Base-by-base conservation (phyloP, 805 yeast species). In the Isabelozyma rhagii region DNA sequence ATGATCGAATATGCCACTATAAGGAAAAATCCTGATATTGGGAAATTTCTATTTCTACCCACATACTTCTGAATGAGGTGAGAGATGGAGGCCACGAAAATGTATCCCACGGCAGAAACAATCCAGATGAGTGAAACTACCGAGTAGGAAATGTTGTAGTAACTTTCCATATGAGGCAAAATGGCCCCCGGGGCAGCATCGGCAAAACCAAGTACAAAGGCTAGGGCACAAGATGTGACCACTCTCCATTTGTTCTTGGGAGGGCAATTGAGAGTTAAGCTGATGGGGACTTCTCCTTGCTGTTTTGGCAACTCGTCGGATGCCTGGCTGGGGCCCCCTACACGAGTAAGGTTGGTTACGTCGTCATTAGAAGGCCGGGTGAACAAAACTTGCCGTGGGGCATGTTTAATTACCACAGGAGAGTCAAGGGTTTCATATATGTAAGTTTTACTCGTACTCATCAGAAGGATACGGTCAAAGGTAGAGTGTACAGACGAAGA, bases 181-280 rank as follows among this genome's bases (percentile, higher is more conserved):
- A 65, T 51, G 4, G 63, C 67, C 42, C 69, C 68, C 0, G 67
- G 67, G 2, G 64, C 60, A 15, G 63, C 68, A 47, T 65, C 69
- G 25, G 58, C 48, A 47, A 58, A 57, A 1, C 68, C 69, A 14
- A 54, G 47, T 10, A 55, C 39, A 39, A 61, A 55, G 3, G 49
- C 21, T 67, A 66, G 63, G 1, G 52, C n/a, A 5, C 60, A 49
- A 18, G 53, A 47, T 10, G 59, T 52, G 9, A 53, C 40, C 27
- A 61, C 47, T 27, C 69, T 28, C 53, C 54, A 52, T 4, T 45
- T 27, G 49, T 63, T 64, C 41, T 49, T 53, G 3, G 61, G 57
- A 4, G 68, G 67, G 46, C 62, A 56, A 38, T 29, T 38, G 18
- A 51, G 41, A 6, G 59, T 51, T 61, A 58, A 21, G 58, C 25